Base-by-base conservation (phyloP, 805 yeast species). In the Hanseniaspora hatyaiensis region DNA sequence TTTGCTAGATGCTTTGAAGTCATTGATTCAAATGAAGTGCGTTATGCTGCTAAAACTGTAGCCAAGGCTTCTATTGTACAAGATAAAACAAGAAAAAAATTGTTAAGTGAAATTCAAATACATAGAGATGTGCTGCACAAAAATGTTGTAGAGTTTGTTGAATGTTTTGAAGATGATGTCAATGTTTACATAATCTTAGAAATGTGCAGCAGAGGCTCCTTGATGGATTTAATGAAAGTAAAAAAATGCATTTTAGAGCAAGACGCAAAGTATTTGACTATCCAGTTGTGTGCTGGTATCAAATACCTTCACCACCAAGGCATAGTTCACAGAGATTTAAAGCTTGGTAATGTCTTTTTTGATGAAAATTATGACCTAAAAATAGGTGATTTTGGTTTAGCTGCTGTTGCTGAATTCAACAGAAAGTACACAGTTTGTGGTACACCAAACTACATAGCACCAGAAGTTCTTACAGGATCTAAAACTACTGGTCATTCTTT, bases 1-100 rank as follows among this genome's bases (percentile, higher is more conserved):
- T 92, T 92, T 70, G 99, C 98, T 15, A 77, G 97, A 60, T 92
- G 99, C 62, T 92, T 92, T 67, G 96, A 92, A 63, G 92, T 92
- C 72, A 85, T 82, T 61, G 95, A 88, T 65, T 82, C 86, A 52
- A 69, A 75, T 54, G 97, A 97, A 30, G 76, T 77, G 58, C 74
- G 84, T 1, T 92, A 72, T 64, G 99, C 98, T 16, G 98, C 98
- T 28, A 92, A 92, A 61, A 94, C 98, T 0, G 94, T 92, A 31
- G 98, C 99, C 47, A 92, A 92, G 65, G 88, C 88, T 0, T 87
- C 96, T 9, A 81, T 92, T 55, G 83, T 81, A 55, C 80, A 82
- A 52, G 95, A 84, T 57, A 89, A 89, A 71, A 88, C 97, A 11
- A 79, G 84, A 57, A 65, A 66, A 16, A 81, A 84, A 65, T 75